Conservation (phyloP, 2,329 filamentous ascomycete genomes). For the Colletotrichum paranaense region DNA sequence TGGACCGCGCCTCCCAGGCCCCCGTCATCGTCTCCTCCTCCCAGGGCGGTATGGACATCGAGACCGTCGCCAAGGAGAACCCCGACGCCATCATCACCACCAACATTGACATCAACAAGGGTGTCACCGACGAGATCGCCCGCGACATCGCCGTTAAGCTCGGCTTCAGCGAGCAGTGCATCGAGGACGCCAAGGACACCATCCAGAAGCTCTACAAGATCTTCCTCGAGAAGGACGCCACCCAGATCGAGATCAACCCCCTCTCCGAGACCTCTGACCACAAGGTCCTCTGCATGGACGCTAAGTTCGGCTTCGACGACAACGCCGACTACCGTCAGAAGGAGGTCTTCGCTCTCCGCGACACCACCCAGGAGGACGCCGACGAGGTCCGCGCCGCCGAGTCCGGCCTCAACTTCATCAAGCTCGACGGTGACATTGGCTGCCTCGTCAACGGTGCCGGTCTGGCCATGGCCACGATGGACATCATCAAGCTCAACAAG, state of each 20-base stretch:
- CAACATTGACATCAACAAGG: conserved; percentile 90
- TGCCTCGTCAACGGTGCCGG: conserved; percentile 99
- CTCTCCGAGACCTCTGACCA: conserved; percentile 98
- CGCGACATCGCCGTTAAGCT: conserved; percentile 89
- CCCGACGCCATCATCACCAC: conserved; percentile 96
- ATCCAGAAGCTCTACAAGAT: conserved; percentile 99
- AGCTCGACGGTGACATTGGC: conserved; percentile 98
- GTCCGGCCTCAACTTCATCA: conserved; percentile 99
- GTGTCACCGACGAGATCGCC: conserved; percentile 96
- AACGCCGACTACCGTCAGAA: conserved; percentile 99
- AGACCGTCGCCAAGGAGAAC: conserved; percentile 97
- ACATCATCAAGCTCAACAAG: conserved; percentile 99
- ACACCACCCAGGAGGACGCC: conserved; percentile 93
- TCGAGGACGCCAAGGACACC: conserved; percentile 93
- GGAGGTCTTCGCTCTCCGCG: conserved; percentile 94
- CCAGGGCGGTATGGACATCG: conserved; percentile 99
- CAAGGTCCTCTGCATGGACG: conserved; percentile 98
- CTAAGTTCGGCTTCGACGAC: conserved; percentile 98
- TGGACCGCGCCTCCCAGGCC: conserved; percentile 92
- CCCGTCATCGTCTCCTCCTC: conserved; percentile 98
- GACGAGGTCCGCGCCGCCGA: conserved; percentile 96
- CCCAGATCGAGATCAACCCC: conserved; percentile 99
- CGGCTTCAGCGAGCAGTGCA: conserved; percentile 97
- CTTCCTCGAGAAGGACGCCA: conserved; percentile 98
- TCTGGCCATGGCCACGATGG: conserved; percentile 99